phyloP scores from a whole-genome alignment of 192 early-diverging fungal genomes.

The Globomyces pollinis-pini region DNA sequence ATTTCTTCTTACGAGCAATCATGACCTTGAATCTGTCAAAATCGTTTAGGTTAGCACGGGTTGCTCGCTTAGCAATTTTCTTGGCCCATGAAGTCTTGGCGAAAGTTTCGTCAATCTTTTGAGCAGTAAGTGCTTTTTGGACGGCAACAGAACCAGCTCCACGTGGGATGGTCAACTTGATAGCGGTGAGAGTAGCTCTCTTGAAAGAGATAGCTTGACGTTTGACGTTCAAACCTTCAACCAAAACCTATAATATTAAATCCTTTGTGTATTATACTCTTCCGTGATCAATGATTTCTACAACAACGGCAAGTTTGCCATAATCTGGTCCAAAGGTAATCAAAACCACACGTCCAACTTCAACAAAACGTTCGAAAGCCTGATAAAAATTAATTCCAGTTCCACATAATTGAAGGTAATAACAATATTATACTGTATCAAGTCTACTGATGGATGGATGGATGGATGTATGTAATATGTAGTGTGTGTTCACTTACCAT shows the following conservation, averaged over 20 bases:
- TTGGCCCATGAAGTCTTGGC: slow-evolving; percentile 88
- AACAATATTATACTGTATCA: too few relatives aligned
- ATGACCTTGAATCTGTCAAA: slow-evolving; percentile 98
- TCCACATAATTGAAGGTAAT: background rate
- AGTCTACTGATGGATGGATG: too few relatives aligned
- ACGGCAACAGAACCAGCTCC: slow-evolving; percentile 66
- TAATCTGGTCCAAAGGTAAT: slow-evolving; percentile 89
- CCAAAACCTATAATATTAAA: slow-evolving; percentile 66
- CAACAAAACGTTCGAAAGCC: slow-evolving; percentile 64
- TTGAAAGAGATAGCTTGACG: slow-evolving; percentile 86
- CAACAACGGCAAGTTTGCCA: slow-evolving; percentile 97
- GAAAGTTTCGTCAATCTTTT: slow-evolving; percentile 75
- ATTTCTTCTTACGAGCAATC: slow-evolving; percentile 81
- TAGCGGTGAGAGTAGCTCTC: slow-evolving; percentile 82
- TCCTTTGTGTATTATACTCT: slow-evolving; percentile 69
- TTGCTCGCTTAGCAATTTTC: slow-evolving; percentile 81
- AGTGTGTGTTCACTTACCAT: too few relatives aligned
- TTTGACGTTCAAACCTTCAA: slow-evolving; percentile 93
- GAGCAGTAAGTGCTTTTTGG: slow-evolving; percentile 74
- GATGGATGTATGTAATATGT: too few relatives aligned
- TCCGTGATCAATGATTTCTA: slow-evolving; percentile 99
- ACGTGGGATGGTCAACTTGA: slow-evolving; percentile 80
- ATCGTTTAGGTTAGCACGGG: slow-evolving; percentile 74
- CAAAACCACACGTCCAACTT: slow-evolving; percentile 97
- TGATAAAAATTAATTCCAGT: background rate